phyloP scores from a whole-genome alignment of 768 basidiomycete genomes.

The Boletus rubroflammeus region DNA sequence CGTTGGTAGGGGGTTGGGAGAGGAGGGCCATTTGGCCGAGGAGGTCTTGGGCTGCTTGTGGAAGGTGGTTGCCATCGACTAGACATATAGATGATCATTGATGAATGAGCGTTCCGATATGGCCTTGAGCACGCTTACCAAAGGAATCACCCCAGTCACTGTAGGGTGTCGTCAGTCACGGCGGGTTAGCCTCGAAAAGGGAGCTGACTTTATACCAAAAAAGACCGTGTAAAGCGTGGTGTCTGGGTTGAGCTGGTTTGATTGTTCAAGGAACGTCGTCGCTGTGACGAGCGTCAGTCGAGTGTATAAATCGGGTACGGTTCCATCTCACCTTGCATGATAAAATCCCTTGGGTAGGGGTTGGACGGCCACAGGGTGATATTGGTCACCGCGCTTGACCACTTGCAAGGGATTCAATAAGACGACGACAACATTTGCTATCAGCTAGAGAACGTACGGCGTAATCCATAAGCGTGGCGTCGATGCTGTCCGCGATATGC shows the following conservation, averaged over 20 bases:
- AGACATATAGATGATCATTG: background rate
- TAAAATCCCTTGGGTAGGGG: conserved; percentile 43
- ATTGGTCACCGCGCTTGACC: conserved; percentile 44
- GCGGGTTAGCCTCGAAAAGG: background rate
- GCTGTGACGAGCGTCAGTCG: conserved; percentile 27
- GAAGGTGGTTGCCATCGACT: conserved; percentile 48
- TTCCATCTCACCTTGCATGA: conserved; percentile 40
- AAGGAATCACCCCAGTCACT: conserved; percentile 45
- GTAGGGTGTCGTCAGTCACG: conserved; percentile 2
- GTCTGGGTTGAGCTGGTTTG: conserved; percentile 40
- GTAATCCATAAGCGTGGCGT: conserved; percentile 46
- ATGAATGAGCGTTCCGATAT: background rate
- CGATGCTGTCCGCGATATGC: conserved; percentile 37
- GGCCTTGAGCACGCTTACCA: conserved; percentile 23
- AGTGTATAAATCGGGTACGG: background rate
- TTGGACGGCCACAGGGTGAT: conserved; percentile 50
- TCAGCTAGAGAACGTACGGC: conserved; percentile 35
- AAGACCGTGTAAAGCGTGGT: conserved; percentile 51
- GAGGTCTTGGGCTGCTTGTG: conserved; percentile 41
- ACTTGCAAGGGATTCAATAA: conserved; percentile 14
- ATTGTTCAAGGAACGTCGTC: conserved; percentile 42
- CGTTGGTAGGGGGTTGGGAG: conserved; percentile 48
- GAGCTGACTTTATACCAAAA: conserved; percentile 51
- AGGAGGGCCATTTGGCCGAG: conserved; percentile 45
- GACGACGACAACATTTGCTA: background rate